A percentile compares a stretch with the other conserved stretches of the same genome.
phyloP scores from a whole-genome alignment of 2,329 filamentous ascomycete species.

The Pseudogymnoascus sp. region DNA sequence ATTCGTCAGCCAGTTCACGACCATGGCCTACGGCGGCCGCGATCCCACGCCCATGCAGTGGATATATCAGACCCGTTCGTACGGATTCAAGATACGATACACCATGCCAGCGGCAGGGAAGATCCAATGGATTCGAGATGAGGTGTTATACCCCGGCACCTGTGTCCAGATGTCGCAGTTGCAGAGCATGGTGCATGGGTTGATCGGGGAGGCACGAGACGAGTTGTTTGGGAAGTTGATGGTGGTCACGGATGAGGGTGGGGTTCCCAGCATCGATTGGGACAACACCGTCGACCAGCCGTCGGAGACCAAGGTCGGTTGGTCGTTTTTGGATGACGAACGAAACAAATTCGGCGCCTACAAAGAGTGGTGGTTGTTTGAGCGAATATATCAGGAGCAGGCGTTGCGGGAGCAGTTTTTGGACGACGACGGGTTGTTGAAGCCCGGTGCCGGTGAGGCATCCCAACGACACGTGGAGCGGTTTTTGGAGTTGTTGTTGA shows the following conservation, averaged over 20 bases:
- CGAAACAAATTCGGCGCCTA: slow-evolving; percentile 6
- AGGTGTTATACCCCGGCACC: too few species aligned
- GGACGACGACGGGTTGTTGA: slow-evolving; percentile 3
- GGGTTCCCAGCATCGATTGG: slow-evolving; percentile 7
- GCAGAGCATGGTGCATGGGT: too few species aligned
- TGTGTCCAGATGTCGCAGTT: too few species aligned
- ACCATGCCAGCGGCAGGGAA: too few species aligned
- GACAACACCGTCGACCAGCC: slow-evolving; percentile 8
- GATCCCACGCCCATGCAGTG: too few species aligned
- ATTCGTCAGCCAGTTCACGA: too few species aligned
- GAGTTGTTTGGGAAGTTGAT: background rate
- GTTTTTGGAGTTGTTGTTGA: slow-evolving; percentile 12
- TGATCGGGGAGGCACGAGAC: too few species aligned
- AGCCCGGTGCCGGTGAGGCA: slow-evolving; percentile 9
- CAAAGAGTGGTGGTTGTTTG: slow-evolving; percentile 8
- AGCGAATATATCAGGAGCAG: slow-evolving; percentile 9
- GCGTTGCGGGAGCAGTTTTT: slow-evolving; percentile 12
- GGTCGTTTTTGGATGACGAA: slow-evolving; percentile 11
- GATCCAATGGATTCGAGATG: too few species aligned
- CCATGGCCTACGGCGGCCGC: too few species aligned
- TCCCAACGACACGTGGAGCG: slow-evolving; percentile 10
- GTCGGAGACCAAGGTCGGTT: slow-evolving; percentile 4
- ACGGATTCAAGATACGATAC: too few species aligned
- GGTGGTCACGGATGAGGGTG: background rate
- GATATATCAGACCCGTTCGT: too few species aligned